Conservation (phyloP, 164 flowering plant species). For the Chloranthus sessilifolius region DNA sequence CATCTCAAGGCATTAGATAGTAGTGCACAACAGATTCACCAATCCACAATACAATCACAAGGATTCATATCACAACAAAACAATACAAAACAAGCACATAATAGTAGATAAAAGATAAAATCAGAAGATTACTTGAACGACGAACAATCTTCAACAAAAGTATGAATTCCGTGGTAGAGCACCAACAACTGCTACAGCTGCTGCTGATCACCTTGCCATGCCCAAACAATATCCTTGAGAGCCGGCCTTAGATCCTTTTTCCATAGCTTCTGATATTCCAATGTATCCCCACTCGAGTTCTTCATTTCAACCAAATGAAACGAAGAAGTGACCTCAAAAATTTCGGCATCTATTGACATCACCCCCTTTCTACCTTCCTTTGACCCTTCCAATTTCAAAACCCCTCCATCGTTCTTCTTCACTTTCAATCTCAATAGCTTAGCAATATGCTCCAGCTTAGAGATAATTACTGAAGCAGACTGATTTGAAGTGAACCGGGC, state of each 20-base stretch:
- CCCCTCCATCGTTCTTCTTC: constrained; percentile 46
- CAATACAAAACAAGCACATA: not conserved
- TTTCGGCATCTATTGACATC: constrained; percentile 70
- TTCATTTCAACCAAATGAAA: constrained; percentile 67
- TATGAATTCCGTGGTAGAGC: not conserved
- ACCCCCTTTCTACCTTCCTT: constrained; percentile 63
- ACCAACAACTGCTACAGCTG: constrained; percentile 19
- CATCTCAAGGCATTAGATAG: no score
- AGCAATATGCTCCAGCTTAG: constrained; percentile 59
- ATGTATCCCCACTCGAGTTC: constrained; percentile 63
- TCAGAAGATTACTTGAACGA: not conserved
- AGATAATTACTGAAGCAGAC: constrained; percentile 54
- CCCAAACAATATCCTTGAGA: constrained; percentile 74
- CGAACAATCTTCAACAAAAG: not conserved
- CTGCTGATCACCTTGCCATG: constrained; percentile 55
- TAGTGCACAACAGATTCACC: no score
- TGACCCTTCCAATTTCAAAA: constrained; percentile 48
- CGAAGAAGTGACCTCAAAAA: constrained; percentile 58
- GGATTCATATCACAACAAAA: no score
- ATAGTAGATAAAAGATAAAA: not conserved
- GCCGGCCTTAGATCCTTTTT: constrained; percentile 62
- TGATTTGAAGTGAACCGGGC: constrained; percentile 50
- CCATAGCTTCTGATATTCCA: constrained; percentile 59
- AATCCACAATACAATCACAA: no score
- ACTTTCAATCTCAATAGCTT: constrained; percentile 39